phyloP scores from a whole-genome alignment of 192 early-diverging fungal species.

The Neocallimastix lanati region DNA sequence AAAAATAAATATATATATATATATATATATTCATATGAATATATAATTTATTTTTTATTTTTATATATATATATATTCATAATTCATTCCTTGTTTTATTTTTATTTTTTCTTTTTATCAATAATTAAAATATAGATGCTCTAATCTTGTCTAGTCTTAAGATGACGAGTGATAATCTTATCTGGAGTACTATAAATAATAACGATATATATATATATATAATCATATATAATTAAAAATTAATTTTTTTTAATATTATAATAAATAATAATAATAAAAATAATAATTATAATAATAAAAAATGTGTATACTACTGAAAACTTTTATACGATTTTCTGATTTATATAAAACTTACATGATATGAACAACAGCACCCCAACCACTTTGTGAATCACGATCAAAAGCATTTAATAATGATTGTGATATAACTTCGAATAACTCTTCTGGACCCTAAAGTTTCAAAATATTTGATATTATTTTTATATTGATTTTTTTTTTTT shows the following conservation, averaged over 20 bases:
- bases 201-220: neutral
- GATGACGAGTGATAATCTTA: constrained; percentile 64
- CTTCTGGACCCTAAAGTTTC: constrained; percentile 75
- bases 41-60: no score
- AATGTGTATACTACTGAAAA: no score
- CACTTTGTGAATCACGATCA: constrained; percentile 82
- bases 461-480: no score
- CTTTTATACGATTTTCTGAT: no score
- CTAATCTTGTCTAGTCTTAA: constrained; percentile 40
- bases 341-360: constrained; percentile 42
- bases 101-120: no score
- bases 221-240: neutral
- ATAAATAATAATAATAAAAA: neutral
- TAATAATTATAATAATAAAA: no score
- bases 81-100: no score
- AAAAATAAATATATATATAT: no score
- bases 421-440: constrained; percentile 90
- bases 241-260: neutral
- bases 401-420: constrained; percentile 86
- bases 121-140: neutral
- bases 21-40: no score
- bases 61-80: no score
- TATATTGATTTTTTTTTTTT: no score
- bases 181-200: constrained; percentile 46
- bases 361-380: constrained; percentile 93